Evolutionary conservation across 2,329 filamentous ascomycete species (phyloP).

Genomic region (Stagonosporopsis chrysanthemi): DNA sequence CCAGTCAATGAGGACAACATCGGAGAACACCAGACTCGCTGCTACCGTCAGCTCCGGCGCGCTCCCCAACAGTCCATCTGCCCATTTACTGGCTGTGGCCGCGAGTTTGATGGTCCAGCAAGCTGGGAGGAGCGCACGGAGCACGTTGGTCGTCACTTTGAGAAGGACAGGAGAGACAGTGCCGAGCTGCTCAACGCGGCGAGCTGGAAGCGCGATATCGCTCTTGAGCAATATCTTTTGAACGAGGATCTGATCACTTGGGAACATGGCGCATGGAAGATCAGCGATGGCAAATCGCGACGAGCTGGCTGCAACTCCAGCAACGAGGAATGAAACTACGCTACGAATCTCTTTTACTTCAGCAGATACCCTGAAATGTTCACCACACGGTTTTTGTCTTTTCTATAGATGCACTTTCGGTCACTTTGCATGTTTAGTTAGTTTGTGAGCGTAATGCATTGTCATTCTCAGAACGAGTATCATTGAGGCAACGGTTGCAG

Average conservation of each 20-base stretch:
- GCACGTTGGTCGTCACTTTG: conserved; percentile 83
- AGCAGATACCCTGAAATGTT: conserved; percentile 9
- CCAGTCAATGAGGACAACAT: conserved; percentile 61
- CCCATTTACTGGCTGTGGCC: conserved; percentile 65
- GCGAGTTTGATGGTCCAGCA: conserved; percentile 66
- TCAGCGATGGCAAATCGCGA: conserved; percentile 43
- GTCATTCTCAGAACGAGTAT: not conserved
- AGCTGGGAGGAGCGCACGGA: conserved; percentile 88
- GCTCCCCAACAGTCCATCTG: conserved; percentile 69
- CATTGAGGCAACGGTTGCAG: not conserved
- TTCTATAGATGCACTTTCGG: not conserved
- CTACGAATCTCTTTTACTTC: conserved; percentile 2
- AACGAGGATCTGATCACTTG: conserved; percentile 48
- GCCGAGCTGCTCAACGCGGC: conserved; percentile 24
- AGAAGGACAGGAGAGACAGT: conserved; percentile 57
- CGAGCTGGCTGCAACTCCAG: not conserved
- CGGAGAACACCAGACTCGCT: conserved; percentile 63
- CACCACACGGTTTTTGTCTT: not conserved
- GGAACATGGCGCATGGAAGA: conserved; percentile 40
- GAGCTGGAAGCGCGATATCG: conserved; percentile 39
- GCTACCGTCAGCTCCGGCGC: conserved; percentile 66
- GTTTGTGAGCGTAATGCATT: conserved; percentile 4
- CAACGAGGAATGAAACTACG: conserved; percentile 4
- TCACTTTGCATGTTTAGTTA: not conserved
- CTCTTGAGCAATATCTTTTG: conserved; percentile 51